Conservation (phyloP, 2,329 filamentous ascomycete genomes). For the Stemphylium lycopersici region DNA sequence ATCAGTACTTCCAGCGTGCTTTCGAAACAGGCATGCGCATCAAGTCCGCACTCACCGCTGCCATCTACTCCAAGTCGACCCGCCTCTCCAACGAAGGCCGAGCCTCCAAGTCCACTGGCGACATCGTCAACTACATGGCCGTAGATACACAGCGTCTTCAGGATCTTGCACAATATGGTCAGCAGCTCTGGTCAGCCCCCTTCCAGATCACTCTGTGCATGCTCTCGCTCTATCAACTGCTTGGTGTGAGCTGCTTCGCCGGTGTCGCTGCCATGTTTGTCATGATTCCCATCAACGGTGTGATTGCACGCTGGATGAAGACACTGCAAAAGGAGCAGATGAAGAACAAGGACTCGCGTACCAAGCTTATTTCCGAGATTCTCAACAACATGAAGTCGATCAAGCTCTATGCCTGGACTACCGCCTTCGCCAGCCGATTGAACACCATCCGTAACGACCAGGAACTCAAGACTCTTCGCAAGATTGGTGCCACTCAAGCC, state of each 20-base stretch:
- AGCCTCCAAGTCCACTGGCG: constrained; percentile 86
- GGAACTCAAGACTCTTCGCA: constrained; percentile 92
- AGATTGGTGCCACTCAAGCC: constrained; percentile 92
- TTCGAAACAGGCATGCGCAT: constrained; percentile 98
- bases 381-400: constrained; percentile 99
- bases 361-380: constrained; percentile 93
- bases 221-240: constrained; percentile 92
- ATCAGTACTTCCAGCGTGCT: constrained; percentile 95
- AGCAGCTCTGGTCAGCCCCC: constrained; percentile 94
- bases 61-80: constrained; percentile 92
- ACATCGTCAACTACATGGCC: constrained; percentile 99
- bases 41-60: constrained; percentile 85
- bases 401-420: constrained; percentile 97
- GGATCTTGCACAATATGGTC: constrained; percentile 92
- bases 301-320: constrained; percentile 93
- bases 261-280: constrained; percentile 94
- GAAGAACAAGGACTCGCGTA: constrained; percentile 97
- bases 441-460: constrained; percentile 95
- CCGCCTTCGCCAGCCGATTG: constrained; percentile 95
- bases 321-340: constrained; percentile 94
- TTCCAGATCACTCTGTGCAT: constrained; percentile 97
- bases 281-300: constrained; percentile 95
- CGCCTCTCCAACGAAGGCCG: constrained; percentile 92
- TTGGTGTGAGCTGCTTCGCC: constrained; percentile 93
- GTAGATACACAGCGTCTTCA: constrained; percentile 95